phyloP scores from a whole-genome alignment of 2,329 filamentous ascomycete species.

The Aspergillus fumigatiaffinis region DNA sequence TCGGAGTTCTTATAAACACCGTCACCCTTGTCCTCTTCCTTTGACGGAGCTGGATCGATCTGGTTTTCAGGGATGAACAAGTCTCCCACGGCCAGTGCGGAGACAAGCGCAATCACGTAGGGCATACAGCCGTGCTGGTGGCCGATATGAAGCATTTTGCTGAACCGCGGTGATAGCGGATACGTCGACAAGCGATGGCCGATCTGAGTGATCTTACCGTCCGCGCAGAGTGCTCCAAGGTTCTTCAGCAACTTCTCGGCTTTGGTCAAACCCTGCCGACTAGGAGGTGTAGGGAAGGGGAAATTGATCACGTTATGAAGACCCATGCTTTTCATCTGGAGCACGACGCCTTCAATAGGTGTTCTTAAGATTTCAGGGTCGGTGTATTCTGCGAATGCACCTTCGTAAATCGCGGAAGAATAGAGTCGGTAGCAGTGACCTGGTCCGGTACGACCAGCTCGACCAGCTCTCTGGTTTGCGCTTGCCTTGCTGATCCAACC shows the following conservation, averaged over 20 bases:
- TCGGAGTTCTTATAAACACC: slow-evolving; percentile 59
- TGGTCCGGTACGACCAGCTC: slow-evolving; percentile 90
- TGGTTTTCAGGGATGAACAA: slow-evolving; percentile 81
- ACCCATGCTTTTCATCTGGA: slow-evolving; percentile 94
- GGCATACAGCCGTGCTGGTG: slow-evolving; percentile 76
- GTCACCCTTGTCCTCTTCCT: slow-evolving; percentile 38
- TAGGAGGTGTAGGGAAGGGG: slow-evolving; percentile 89
- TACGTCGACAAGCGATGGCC: slow-evolving; percentile 83
- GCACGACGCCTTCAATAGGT: slow-evolving; percentile 85
- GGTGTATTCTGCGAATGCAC: slow-evolving; percentile 80
- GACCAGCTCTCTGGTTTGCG: slow-evolving; percentile 84
- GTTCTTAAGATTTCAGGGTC: slow-evolving; percentile 86
- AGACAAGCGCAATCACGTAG: slow-evolving; percentile 83
- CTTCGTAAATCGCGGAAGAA: slow-evolving; percentile 85
- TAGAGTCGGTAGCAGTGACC: slow-evolving; percentile 95
- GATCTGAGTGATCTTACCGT: slow-evolving; percentile 71
- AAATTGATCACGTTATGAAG: slow-evolving; percentile 88
- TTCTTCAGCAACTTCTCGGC: slow-evolving; percentile 85
- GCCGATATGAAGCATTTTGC: slow-evolving; percentile 86
- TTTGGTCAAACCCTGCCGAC: slow-evolving; percentile 68
- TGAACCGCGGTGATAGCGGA: slow-evolving; percentile 83
- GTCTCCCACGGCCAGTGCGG: slow-evolving; percentile 82
- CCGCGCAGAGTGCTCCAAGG: slow-evolving; percentile 70
- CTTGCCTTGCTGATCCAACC: slow-evolving; percentile 98
- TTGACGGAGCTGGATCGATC: slow-evolving; percentile 57